A percentile compares a stretch with the other conserved stretches of the same genome.
phyloP scores from a whole-genome alignment of 1,139 yeast species.

The Yamadazyma aaseri region DNA sequence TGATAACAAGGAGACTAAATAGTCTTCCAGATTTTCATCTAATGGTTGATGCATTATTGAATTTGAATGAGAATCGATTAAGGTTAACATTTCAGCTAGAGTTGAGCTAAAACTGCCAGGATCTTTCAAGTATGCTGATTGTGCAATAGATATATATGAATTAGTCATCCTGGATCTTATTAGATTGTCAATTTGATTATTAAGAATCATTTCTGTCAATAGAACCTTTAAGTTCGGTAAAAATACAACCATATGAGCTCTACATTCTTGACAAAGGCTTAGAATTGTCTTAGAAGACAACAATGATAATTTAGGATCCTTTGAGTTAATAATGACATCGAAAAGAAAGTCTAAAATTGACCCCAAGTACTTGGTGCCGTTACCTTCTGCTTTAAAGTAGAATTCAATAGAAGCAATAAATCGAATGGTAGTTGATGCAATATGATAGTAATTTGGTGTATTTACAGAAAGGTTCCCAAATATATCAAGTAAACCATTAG shows the following conservation, averaged over 20 bases:
- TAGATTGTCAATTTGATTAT: conserved; percentile 43
- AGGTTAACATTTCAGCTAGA: conserved; percentile 20
- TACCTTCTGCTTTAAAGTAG: conserved; percentile 40
- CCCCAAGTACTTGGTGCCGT: conserved; percentile 41
- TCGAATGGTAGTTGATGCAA: conserved; percentile 44
- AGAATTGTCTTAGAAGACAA: conserved; percentile 60
- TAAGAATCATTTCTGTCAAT: conserved; percentile 52
- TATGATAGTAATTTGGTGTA: conserved; percentile 7
- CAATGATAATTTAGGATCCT: conserved; percentile 19
- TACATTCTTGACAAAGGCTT: conserved; percentile 59
- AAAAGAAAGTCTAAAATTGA: conserved; percentile 50
- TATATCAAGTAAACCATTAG: conserved; percentile 22
- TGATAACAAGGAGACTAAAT: conserved; percentile 52
- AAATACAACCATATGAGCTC: conserved; percentile 43
- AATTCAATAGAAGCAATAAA: conserved; percentile 56
- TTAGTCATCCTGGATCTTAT: conserved; percentile 61
- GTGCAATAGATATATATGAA: conserved; percentile 61
- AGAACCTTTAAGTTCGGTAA: conserved; percentile 54
- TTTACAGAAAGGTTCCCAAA: conserved; percentile 13
- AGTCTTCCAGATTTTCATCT: conserved; percentile 31
- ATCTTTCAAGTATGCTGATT: conserved; percentile 37
- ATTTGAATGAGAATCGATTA: conserved; percentile 18
- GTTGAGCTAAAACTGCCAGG: conserved; percentile 33
- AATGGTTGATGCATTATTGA: conserved; percentile 13
- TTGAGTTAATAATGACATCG: conserved; percentile 27